Conservation (phyloP, 2,329 filamentous ascomycete genomes). For the Byssothecium circinans region DNA sequence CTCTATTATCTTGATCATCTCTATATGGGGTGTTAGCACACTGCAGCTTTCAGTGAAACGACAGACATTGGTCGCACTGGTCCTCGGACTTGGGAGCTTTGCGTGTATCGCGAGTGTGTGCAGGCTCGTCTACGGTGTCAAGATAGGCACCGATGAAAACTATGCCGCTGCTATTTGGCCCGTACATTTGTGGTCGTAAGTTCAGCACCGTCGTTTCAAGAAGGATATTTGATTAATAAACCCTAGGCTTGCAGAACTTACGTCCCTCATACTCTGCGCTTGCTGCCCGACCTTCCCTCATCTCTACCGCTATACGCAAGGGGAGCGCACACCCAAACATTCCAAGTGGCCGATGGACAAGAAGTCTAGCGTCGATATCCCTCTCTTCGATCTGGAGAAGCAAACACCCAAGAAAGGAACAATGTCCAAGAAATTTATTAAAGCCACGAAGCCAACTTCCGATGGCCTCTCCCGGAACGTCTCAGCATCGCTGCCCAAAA, state of each 20-base stretch:
- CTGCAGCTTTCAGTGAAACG: conserved; percentile 8
- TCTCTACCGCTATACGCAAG: conserved; percentile 11
- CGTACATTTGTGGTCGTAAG: conserved; percentile 14
- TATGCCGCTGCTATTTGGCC: conserved; percentile 9
- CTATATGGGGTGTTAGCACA: conserved; percentile 9
- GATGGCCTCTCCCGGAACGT: neutral
- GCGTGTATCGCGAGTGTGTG: conserved; percentile 13
- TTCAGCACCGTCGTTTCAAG: neutral
- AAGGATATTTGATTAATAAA: neutral
- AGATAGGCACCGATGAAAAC: conserved; percentile 1
- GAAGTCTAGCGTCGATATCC: neutral
- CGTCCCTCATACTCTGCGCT: conserved; percentile 9
- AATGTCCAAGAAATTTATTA: neutral
- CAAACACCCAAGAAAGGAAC: neutral
- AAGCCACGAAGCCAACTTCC: too few relatives aligned
- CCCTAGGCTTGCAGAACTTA: conserved; percentile 10
- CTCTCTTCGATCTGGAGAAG: neutral
- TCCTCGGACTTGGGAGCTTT: conserved; percentile 11
- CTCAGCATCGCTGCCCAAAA: neutral
- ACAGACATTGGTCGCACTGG: conserved; percentile 5
- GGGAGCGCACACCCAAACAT: conserved; percentile 1
- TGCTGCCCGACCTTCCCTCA: conserved; percentile 13
- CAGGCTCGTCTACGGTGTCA: conserved; percentile 9
- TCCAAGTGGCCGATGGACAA: neutral
- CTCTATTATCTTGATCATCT: conserved; percentile 18